Base-by-base conservation (phyloP, 805 yeast species). In the Ogataea pini region DNA sequence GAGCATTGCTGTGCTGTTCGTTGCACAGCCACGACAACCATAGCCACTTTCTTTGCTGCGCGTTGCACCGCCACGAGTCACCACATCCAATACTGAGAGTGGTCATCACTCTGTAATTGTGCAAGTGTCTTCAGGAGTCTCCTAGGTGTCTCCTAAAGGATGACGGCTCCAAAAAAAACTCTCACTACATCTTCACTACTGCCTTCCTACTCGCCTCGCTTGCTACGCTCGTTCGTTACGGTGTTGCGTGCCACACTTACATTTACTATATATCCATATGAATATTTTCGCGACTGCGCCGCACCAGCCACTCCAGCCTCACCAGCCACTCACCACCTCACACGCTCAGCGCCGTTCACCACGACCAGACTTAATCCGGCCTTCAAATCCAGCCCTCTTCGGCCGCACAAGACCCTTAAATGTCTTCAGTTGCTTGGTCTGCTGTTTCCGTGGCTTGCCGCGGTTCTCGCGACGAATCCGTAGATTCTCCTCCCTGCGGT, bases 401-500 rank as follows among this genome's bases (percentile, higher is more conserved):
- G 80, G 78, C 46, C 72, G 73, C 24, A 75, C 75, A 17, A 70
- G 68, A 31, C 85, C 83, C 33, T 80, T 80, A 65, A 82, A 84
- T 61, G 82, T 80, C 64, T 80, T 79, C 56, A 76, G 71, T 72
- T 82, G 82, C 67, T 81, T 85, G 44, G 78, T 80, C 67, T 83
- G 89, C 47, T 87, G 78, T 64, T 86, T 86, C 56, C 86, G 77
- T 67, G 84, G 84, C 59, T 84, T 80, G 46, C 94, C 92, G 71
- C 86, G 92, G 67, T 86, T 86, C 32, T 86, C 97, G 61, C 79
- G 85, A 70, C 97, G 82, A 41, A 88, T 82, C 64, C 85, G 83
- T 65, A 94, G 75, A 64, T 94, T 94, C 59, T 89, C 96, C 61
- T 91, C 96, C 68, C 98, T 82, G 75, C 94, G 86, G 72, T 89